Base-by-base conservation (phyloP, 2,329 filamentous ascomycete species). In the Diplodia sapinea region DNA sequence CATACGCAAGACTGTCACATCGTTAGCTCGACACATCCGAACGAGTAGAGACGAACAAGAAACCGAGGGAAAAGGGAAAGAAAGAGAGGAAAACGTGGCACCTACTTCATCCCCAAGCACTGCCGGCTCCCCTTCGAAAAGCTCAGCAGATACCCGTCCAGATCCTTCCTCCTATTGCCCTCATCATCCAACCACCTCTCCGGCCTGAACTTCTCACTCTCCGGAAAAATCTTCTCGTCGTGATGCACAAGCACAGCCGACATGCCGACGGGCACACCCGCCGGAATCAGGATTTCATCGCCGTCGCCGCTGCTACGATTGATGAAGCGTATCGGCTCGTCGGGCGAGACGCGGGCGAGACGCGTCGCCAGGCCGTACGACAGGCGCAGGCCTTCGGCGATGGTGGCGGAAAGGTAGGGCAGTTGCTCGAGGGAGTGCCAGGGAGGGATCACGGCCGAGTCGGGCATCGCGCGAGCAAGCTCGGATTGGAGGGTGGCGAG, bases 61-160 rank as follows among this genome's bases (percentile, higher is more conserved):
- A 29, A 17, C 26, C 26, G 31, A 26, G 17, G 33, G 26, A n/a
- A 29, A 12, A 36, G 17, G 17, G 17, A 17, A 13, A 31, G n/a
- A 26, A 13, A 31, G 8, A 17, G 3, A 36, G 12, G 40, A 31
- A 43, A 23, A 13, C 6, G 13, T 2, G 13, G 73, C 0, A 67
- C 66, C 36, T n/a, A 67, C 76, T 78, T 76, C 69, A 77, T 74
- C 13, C 76, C 76, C 38, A 78, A 67, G 43, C 76, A 78, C 26
- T 70, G 69, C 6, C 76, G 68, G 49, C 71, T 76, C 1, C 76
- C 76, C 47, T 76, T 77, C 1, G 71, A 74, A 47, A 78, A 78
- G 0, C 73, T 68, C 31, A 77, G 67, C 68, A 77, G 70, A 47
- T 72, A 73, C 1, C 70, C 70, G 63, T 77, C 75, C 6, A 78